Evolutionary conservation across 768 basidiomycete species (phyloP).

Genomic region (Sistotremastrum niveocremeum): DNA sequence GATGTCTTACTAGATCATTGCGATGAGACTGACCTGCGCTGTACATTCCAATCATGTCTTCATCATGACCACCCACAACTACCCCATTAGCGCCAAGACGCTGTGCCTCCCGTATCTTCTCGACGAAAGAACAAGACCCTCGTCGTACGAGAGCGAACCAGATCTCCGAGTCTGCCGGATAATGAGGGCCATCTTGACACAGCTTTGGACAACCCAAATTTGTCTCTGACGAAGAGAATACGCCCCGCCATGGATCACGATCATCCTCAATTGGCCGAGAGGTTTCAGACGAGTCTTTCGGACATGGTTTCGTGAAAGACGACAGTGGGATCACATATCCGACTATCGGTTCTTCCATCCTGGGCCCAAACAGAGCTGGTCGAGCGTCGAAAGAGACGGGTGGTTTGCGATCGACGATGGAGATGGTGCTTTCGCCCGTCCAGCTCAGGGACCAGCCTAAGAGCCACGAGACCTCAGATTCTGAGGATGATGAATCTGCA

Average conservation of each 20-base stretch:
- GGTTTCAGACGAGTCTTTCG: slow-evolving; percentile 14
- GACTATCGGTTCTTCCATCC: slow-evolving; percentile 51
- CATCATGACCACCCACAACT: slow-evolving; percentile 80
- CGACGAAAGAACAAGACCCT: slow-evolving; percentile 81
- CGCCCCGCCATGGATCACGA: background rate
- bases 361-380: slow-evolving; percentile 63
- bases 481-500: slow-evolving; percentile 8
- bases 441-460: slow-evolving; percentile 18
- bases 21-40: slow-evolving; percentile 50
- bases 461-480: slow-evolving; percentile 20
- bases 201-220: slow-evolving; percentile 61
- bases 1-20: slow-evolving; percentile 1
- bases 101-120: slow-evolving; percentile 49
- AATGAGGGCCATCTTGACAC: slow-evolving; percentile 39
- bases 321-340: slow-evolving; percentile 63
- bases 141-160: slow-evolving; percentile 91
- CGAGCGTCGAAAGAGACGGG: slow-evolving; percentile 58
- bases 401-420: slow-evolving; percentile 64
- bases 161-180: slow-evolving; percentile 48
- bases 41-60: slow-evolving; percentile 80
- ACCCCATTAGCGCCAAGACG: slow-evolving; percentile 70
- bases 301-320: slow-evolving; percentile 44
- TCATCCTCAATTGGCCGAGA: background rate
- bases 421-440: slow-evolving; percentile 36
- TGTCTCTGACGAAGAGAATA: slow-evolving; percentile 6